phyloP scores from a whole-genome alignment of 1,284 basidiomycete species.

The Trametes sp. region DNA sequence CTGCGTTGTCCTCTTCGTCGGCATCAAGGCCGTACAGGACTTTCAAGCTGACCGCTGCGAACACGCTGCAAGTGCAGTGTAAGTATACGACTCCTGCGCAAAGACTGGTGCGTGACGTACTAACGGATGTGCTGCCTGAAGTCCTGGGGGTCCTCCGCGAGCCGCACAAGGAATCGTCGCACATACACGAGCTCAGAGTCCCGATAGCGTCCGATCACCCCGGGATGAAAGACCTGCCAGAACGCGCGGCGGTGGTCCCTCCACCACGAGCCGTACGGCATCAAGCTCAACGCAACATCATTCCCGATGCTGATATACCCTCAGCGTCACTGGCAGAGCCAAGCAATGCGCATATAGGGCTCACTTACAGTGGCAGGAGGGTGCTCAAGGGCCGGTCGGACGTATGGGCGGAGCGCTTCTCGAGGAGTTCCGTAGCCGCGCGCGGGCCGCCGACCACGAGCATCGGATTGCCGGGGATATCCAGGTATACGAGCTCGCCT shows the following conservation, averaged over 20 bases:
- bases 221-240: neutral
- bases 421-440: constrained; percentile 25
- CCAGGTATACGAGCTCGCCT: constrained; percentile 33
- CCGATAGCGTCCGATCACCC: neutral
- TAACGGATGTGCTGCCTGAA: constrained; percentile 1
- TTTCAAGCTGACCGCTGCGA: constrained; percentile 8
- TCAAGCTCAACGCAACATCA: neutral
- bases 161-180: neutral
- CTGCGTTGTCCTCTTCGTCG: constrained; percentile 8
- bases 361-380: neutral
- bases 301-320: neutral
- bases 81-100: neutral
- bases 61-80: neutral
- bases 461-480: constrained; percentile 32
- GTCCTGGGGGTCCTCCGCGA: neutral
- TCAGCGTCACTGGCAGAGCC: too few species aligned
- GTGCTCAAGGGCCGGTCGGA: constrained; percentile 9
- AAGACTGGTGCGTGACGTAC: neutral
- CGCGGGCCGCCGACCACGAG: constrained; percentile 34
- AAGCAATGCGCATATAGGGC: too few species aligned
- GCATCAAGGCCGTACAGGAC: constrained; percentile 23
- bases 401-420: constrained; percentile 25
- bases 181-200: neutral
- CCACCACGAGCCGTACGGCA: constrained; percentile 14
- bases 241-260: constrained; percentile 7